These are phyloP conservation scores for Arctium minus DNA, from an alignment of 129 eudicot genomes.

Conservation along the genomic window DNA sequence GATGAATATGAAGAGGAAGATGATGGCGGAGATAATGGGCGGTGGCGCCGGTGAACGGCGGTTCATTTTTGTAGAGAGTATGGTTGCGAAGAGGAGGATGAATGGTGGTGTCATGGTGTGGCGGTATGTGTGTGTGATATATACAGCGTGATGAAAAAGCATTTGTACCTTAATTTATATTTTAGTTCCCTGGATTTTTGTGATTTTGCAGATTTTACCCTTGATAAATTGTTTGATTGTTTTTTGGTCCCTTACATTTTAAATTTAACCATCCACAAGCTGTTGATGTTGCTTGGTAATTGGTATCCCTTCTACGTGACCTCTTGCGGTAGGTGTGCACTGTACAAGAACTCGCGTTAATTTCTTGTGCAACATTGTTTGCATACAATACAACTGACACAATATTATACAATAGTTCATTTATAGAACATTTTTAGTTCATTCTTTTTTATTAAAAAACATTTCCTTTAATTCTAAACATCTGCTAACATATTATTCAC, in stretches of 20 bases:
- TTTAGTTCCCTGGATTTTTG: not conserved
- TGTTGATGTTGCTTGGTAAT: no score
- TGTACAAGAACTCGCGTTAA: no score
- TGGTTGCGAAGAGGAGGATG: not conserved
- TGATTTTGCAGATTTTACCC: not conserved
- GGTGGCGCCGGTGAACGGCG: conserved; percentile 33
- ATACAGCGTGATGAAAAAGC: not conserved
- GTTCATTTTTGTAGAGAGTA: conserved; percentile 15
- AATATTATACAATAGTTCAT: no score
- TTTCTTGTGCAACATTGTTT: no score
- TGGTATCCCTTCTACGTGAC: not conserved
- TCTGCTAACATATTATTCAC: no score
- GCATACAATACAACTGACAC: no score
- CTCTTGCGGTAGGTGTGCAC: not conserved
- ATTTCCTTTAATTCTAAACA: no score
- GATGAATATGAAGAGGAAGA: conserved; percentile 8
- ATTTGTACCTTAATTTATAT: not conserved
- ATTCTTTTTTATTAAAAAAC: no score
- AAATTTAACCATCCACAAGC: no score
- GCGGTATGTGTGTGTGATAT: conserved; percentile 4
- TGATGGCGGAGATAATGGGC: conserved; percentile 19
- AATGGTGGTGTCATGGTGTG: conserved; percentile 10
- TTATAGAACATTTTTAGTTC: no score
- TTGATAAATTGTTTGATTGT: not conserved
- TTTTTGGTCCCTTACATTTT: not conserved